Evolutionary conservation across 106 monocot genomes (phyloP), one percentile per base, ranked within the genome.

Genomic region (Xerophyta viscosa): DNA sequence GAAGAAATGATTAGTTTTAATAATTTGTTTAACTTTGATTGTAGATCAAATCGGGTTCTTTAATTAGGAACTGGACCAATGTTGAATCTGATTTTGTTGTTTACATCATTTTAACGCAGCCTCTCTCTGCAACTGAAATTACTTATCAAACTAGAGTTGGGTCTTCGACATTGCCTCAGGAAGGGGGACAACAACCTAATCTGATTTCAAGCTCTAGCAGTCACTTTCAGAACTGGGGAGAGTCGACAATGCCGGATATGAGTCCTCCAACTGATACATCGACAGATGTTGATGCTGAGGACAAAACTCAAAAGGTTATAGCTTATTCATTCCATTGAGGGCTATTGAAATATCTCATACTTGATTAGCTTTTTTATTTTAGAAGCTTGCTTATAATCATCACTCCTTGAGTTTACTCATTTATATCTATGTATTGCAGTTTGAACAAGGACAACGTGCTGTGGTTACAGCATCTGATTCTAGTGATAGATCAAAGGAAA

Each of bases 401-500:
- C n/a, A n/a, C n/a, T n/a, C n/a, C n/a, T n/a, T n/a, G n/a, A n/a
- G n/a, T n/a, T n/a, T n/a, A n/a, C n/a, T n/a, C n/a, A n/a, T n/a
- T n/a, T 39, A 39, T 7, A 7, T 39, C n/a, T 2, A 39, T 39
- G 33, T 39, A 39, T 8, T 25, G 36, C 62, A 87, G 87, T 72
- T 83, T 68, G 79, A 80, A 52, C 48, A 61, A 66, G 92, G 83
- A 39, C 84, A 71, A 48, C 20, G 19, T 61, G 58, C 63, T 43
- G 31, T 54, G 39, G 22, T 54, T 37, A 74, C 70, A 24, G 79
- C 74, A 63, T 93, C 87, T 58, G 93, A 94, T 70, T 94, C 88
- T 31, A 89, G 89, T 61, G 93, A 88, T 63, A 83, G 80, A 56
- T 94, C 93, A 29, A 94, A 88, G 71, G 88, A 84, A 36, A 94